Evolutionary conservation across 2,329 filamentous ascomycete species (phyloP), one percentile per base, ranked within the genome.

Genomic region (Neopestalotiopsis rosae): DNA sequence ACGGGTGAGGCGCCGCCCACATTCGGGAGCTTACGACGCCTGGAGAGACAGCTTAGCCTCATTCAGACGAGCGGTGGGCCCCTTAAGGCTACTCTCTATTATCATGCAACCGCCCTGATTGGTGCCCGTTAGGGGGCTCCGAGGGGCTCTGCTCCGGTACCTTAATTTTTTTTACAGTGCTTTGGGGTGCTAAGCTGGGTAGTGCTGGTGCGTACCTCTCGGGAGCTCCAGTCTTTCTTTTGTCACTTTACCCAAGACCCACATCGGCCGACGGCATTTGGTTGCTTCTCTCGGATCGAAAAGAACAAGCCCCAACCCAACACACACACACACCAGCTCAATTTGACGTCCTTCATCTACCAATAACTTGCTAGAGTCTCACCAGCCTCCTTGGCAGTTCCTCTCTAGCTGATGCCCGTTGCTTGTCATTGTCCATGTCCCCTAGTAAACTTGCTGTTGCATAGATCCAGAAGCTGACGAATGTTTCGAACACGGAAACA

Each of bases 401-500:
- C n/a, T 24, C 30, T 59, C n/a, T 59, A 24, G n/a, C n/a, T 28
- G 13, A 7, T 20, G 13, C n/a, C 24, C 32, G 14, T 61, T 17
- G 59, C n/a, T 28, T 14, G 59, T 20, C 34, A 14, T 34, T 38
- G 13, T 61, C 32, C 32, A 12, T 20, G 28, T 62, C 30, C n/a
- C 28, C 32, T n/a, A n/a, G 13, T 62, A 30, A 20, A 52, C 17
- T 52, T 52, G 45, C n/a, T 52, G 6, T 9, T 52, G 45, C 59
- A 62, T 13, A 30, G 59, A 42, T 40, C n/a, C 34, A 34, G 59
- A 30, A 62, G 59, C 59, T 62, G 59, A 62, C 59, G 59, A 62
- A 62, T 62, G 32, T 62, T 62, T 62, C 32, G n/a, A 62, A 20
- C 59, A 34, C 32, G 30, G n/a, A 62, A 62, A 62, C 59, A 62